Conservation (phyloP, 2,329 filamentous ascomycete species). For the Colletotrichum echinochloae region DNA sequence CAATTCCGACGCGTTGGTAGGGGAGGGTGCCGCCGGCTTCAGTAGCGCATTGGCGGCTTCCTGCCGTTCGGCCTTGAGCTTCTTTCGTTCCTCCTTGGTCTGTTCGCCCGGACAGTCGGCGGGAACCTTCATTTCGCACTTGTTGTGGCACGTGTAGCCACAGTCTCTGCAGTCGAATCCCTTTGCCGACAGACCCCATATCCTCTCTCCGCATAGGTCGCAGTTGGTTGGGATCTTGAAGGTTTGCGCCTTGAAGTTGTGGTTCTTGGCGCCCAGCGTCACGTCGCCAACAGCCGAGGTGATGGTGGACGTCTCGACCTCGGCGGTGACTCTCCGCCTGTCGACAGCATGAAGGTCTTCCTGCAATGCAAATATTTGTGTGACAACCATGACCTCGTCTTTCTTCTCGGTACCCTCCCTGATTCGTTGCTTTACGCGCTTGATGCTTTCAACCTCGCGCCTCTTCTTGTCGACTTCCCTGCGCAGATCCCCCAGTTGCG, state of each 20-base stretch:
- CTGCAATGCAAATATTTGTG: slow-evolving; percentile 84
- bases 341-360: slow-evolving; percentile 89
- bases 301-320: slow-evolving; percentile 94
- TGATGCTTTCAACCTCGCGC: slow-evolving; percentile 84
- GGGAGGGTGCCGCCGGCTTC: slow-evolving; percentile 53
- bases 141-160: slow-evolving; percentile 97
- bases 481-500: slow-evolving; percentile 81
- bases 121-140: slow-evolving; percentile 99
- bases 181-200: slow-evolving; percentile 97
- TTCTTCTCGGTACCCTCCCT: slow-evolving; percentile 87
- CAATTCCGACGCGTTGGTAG: slow-evolving; percentile 66
- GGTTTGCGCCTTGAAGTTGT: slow-evolving; percentile 98
- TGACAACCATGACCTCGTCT: slow-evolving; percentile 88
- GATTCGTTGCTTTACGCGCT: slow-evolving; percentile 78
- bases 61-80: slow-evolving; percentile 88
- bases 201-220: slow-evolving; percentile 94
- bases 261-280: slow-evolving; percentile 90
- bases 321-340: slow-evolving; percentile 84
- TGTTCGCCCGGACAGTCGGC: slow-evolving; percentile 95
- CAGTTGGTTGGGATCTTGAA: slow-evolving; percentile 99
- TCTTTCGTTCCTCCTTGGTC: slow-evolving; percentile 95
- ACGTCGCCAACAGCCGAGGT: slow-evolving; percentile 92
- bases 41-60: slow-evolving; percentile 76
- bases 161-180: slow-evolving; percentile 97
- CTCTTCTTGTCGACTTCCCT: slow-evolving; percentile 88